Percentiles rank a stretch among this genome's conserved stretches.
Conservation (phyloP, 2,329 filamentous ascomycete genomes). For the Myrmaecium sp. region DNA sequence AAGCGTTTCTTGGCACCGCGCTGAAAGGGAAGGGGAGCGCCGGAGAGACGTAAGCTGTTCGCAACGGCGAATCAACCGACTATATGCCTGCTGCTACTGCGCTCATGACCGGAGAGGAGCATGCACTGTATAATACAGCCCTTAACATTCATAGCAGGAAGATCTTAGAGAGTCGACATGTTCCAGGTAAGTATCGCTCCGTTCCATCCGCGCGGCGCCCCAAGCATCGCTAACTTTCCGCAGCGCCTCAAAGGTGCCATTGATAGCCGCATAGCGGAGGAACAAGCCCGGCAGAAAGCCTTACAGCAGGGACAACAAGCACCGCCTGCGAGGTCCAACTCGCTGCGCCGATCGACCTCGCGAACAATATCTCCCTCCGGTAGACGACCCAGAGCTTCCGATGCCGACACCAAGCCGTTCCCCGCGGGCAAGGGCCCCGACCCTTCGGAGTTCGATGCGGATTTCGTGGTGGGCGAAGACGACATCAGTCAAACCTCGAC, state of each 20-base stretch:
- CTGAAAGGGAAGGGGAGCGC: background rate
- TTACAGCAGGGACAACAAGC: slow-evolving; percentile 27
- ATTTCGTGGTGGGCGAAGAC: slow-evolving; percentile 74
- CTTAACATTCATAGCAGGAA: too few relatives aligned
- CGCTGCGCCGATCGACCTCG: slow-evolving; percentile 29
- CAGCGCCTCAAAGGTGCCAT: slow-evolving; percentile 73
- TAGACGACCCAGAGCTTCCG: slow-evolving; percentile 16
- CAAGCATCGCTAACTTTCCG: slow-evolving; percentile 1
- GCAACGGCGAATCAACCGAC: slow-evolving; percentile 1
- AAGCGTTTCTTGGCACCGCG: background rate
- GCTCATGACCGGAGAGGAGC: slow-evolving; percentile 3
- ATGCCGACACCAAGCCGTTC: slow-evolving; percentile 16
- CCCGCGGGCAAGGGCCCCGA: slow-evolving; percentile 48
- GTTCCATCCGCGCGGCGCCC: background rate
- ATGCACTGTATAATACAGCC: slow-evolving; percentile 3
- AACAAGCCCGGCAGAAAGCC: slow-evolving; percentile 60
- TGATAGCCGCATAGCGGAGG: slow-evolving; percentile 76
- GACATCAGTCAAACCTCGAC: slow-evolving; percentile 45
- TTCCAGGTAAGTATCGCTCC: slow-evolving; percentile 12
- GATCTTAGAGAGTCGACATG: slow-evolving; percentile 15
- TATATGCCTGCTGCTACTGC: slow-evolving; percentile 3
- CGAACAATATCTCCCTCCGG: slow-evolving; percentile 22
- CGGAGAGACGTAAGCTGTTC: too few relatives aligned
- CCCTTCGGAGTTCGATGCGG: slow-evolving; percentile 72
- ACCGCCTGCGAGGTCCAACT: slow-evolving; percentile 26